Percentiles rank a stretch among this genome's conserved stretches.
These are phyloP conservation scores for Aspergillus intermedius DNA, from an alignment of 2,329 filamentous ascomycete species.

Conservation along the genomic window DNA sequence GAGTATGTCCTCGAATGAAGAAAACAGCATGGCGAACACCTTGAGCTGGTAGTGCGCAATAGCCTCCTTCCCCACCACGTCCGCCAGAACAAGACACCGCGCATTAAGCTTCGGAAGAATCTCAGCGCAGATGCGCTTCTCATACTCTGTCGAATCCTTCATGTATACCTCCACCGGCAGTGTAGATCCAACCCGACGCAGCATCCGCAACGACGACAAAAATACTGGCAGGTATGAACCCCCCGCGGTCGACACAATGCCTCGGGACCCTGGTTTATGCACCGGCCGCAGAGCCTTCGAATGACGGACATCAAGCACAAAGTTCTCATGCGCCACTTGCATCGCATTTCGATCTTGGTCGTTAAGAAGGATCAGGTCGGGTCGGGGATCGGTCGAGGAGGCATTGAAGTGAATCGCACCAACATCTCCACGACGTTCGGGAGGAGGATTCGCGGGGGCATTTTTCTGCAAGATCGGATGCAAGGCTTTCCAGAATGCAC, in stretches of 20 bases:
- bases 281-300: constrained; percentile 25
- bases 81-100: constrained; percentile 37
- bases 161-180: constrained; percentile 45
- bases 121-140: constrained; percentile 34
- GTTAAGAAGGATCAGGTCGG: constrained; percentile 30
- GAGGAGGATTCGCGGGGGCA: constrained; percentile 24
- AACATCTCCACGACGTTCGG: constrained; percentile 18
- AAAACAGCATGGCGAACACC: constrained; percentile 50
- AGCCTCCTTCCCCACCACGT: constrained; percentile 33
- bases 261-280: constrained; percentile 36
- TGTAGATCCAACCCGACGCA: constrained; percentile 45
- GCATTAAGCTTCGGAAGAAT: constrained; percentile 38
- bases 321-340: constrained; percentile 35
- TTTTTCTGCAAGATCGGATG: constrained; percentile 29
- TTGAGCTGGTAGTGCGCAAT: constrained; percentile 50
- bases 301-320: constrained; percentile 29
- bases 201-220: constrained; percentile 46
- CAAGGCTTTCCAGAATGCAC: constrained; percentile 32
- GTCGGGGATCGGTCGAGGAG: constrained; percentile 21
- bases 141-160: constrained; percentile 34
- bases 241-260: constrained; percentile 48
- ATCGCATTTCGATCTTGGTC: constrained; percentile 29
- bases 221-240: constrained; percentile 45
- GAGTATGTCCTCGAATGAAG: constrained; percentile 52
- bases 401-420: constrained; percentile 25